These are phyloP conservation scores for Hippophae tibetana DNA, from an alignment of 306 rosid genomes.

Conservation along the genomic window DNA sequence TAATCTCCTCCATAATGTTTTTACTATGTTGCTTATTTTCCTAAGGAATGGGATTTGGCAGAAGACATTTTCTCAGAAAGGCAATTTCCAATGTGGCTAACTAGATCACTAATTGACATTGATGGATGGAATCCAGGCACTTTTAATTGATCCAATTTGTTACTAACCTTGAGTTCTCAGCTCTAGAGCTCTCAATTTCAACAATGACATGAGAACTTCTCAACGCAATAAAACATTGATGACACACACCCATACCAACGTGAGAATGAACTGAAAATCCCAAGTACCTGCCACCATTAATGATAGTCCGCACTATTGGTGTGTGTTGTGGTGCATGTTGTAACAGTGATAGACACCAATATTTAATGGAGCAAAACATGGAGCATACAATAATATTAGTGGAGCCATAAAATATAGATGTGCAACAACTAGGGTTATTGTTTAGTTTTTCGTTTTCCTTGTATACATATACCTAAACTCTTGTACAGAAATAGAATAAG, in stretches of 20 bases:
- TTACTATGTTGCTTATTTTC: constrained; percentile 28
- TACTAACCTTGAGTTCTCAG: constrained; percentile 31
- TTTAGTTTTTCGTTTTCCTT: too few relatives aligned
- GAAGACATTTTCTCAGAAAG: constrained; percentile 47
- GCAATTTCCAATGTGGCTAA: constrained; percentile 52
- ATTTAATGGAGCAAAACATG: too few relatives aligned
- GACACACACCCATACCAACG: not conserved
- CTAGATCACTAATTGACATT: constrained; percentile 64
- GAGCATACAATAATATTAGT: too few relatives aligned
- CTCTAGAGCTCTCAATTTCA: constrained; percentile 29
- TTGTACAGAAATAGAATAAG: too few relatives aligned
- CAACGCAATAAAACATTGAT: constrained; percentile 7
- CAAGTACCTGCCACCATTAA: too few relatives aligned
- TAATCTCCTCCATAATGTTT: constrained; percentile 51
- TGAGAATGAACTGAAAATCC: too few relatives aligned
- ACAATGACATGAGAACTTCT: constrained; percentile 25
- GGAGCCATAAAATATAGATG: too few relatives aligned
- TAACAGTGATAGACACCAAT: too few relatives aligned
- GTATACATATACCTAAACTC: too few relatives aligned
- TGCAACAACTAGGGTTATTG: too few relatives aligned
- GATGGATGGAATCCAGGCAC: constrained; percentile 56
- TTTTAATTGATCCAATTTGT: constrained; percentile 47
- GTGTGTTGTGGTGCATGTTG: too few relatives aligned
- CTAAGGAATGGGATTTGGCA: constrained; percentile 20
- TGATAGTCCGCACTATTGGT: too few relatives aligned